A percentile compares a stretch with the other conserved stretches of the same genome.
phyloP scores from a whole-genome alignment of 2,329 filamentous ascomycete species.

The Pleochaeta shiraiana region DNA sequence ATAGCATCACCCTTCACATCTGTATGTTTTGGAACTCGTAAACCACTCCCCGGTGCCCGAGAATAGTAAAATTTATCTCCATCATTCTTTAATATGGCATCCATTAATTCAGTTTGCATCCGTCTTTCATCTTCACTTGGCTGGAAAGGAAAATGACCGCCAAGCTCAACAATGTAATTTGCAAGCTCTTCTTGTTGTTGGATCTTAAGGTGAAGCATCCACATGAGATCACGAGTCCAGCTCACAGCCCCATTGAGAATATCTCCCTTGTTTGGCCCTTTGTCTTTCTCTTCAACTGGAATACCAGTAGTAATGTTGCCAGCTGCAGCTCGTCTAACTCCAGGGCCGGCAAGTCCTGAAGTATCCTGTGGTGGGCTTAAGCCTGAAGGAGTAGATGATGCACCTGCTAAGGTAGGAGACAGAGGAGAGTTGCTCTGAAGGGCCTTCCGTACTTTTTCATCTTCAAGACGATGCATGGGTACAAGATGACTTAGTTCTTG shows the following conservation, averaged over 20 bases:
- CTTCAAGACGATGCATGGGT: constrained; percentile 76
- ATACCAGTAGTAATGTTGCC: constrained; percentile 83
- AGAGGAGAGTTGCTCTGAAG: constrained; percentile 80
- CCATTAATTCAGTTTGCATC: constrained; percentile 83
- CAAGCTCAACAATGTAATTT: constrained; percentile 49
- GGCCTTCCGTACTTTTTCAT: constrained; percentile 92
- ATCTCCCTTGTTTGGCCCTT: constrained; percentile 96
- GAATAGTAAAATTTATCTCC: constrained; percentile 58
- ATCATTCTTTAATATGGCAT: constrained; percentile 67
- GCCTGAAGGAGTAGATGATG: constrained; percentile 26
- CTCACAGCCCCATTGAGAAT: constrained; percentile 93
- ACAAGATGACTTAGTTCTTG: constrained; percentile 91
- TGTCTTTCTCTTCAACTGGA: constrained; percentile 92
- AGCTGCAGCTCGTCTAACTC: constrained; percentile 52
- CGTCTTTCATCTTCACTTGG: constrained; percentile 80
- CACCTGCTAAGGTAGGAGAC: constrained; percentile 56
- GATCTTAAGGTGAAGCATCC: constrained; percentile 77
- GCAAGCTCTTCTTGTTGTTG: constrained; percentile 76
- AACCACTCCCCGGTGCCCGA: constrained; percentile 58
- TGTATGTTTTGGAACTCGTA: constrained; percentile 83
- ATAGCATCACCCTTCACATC: constrained; percentile 70
- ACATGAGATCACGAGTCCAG: constrained; percentile 97
- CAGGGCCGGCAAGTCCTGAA: constrained; percentile 68
- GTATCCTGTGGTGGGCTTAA: constrained; percentile 57
- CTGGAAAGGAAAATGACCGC: constrained; percentile 58